Conservation (phyloP, 768 basidiomycete species). For the Mycena filopes region DNA sequence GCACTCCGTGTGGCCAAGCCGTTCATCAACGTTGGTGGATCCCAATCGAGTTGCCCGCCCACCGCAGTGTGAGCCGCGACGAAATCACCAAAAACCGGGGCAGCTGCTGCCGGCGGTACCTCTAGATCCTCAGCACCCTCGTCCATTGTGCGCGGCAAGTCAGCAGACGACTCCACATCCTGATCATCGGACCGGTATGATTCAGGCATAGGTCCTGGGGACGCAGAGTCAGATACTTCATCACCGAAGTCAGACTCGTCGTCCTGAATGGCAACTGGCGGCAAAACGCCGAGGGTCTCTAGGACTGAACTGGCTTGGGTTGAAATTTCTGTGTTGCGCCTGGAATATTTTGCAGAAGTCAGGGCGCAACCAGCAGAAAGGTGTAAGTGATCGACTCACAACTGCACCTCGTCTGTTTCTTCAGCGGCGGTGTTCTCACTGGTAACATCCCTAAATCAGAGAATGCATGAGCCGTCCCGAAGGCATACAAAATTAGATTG, state of each 20-base stretch:
- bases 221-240: not conserved
- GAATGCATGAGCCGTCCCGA: too few species aligned
- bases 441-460: not conserved
- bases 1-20: too few species aligned
- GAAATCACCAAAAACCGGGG: not conserved
- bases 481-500: too few species aligned
- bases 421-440: not conserved
- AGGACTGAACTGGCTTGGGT: not conserved
- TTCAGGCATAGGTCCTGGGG: not conserved
- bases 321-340: too few species aligned
- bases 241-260: not conserved
- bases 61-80: not conserved
- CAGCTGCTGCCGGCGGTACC: not conserved
- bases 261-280: slow-evolving; percentile 2
- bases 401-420: too few species aligned
- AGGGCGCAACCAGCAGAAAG: too few species aligned
- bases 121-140: not conserved
- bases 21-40: not conserved
- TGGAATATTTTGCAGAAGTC: too few species aligned
- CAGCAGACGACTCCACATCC: not conserved
- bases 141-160: not conserved
- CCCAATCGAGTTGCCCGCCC: not conserved
- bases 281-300: not conserved
- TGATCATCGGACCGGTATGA: not conserved
- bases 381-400: too few species aligned